Evolutionary conservation across 176 grass and related monocot species (phyloP).

Genomic region (maize (Zea mays)): DNA sequence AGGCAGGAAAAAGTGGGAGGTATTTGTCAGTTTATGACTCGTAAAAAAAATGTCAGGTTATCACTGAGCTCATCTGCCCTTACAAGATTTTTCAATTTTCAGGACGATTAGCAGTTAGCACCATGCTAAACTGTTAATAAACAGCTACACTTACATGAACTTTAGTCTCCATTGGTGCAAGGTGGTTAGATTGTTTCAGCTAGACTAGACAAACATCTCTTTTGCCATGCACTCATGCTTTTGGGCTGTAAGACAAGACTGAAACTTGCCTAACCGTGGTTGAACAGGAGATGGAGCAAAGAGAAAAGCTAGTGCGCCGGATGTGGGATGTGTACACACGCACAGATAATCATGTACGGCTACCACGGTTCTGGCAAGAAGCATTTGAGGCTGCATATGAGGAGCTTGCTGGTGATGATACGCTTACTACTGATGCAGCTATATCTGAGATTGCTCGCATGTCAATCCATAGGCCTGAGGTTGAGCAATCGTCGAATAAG

Average conservation of each 20-base stretch:
- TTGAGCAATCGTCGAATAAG: conserved; percentile 50
- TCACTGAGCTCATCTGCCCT: background rate
- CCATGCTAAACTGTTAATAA: background rate
- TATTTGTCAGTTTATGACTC: too few species aligned
- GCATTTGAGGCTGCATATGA: conserved; percentile 89
- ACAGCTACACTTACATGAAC: background rate
- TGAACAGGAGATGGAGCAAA: conserved; percentile 87
- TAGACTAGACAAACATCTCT: background rate
- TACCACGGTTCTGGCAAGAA: conserved; percentile 78
- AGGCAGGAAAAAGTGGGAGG: background rate
- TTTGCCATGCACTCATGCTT: conserved; percentile 7
- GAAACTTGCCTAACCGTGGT: conserved; percentile 5
- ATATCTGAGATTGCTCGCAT: conserved; percentile 76
- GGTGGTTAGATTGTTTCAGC: background rate
- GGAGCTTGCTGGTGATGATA: conserved; percentile 78
- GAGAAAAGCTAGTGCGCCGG: conserved; percentile 66
- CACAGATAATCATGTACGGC: conserved; percentile 49
- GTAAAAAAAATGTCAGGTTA: background rate
- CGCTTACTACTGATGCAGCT: conserved; percentile 42
- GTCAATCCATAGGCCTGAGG: conserved; percentile 59
- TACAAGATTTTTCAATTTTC: background rate
- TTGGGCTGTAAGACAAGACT: conserved; percentile 13
- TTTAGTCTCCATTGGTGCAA: background rate
- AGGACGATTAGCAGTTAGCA: background rate
- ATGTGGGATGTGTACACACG: conserved; percentile 90